A percentile compares a stretch with the other conserved stretches of the same genome.
Conservation (phyloP, 352 stramenopile genomes). For the Phytopythium oedochilum region DNA sequence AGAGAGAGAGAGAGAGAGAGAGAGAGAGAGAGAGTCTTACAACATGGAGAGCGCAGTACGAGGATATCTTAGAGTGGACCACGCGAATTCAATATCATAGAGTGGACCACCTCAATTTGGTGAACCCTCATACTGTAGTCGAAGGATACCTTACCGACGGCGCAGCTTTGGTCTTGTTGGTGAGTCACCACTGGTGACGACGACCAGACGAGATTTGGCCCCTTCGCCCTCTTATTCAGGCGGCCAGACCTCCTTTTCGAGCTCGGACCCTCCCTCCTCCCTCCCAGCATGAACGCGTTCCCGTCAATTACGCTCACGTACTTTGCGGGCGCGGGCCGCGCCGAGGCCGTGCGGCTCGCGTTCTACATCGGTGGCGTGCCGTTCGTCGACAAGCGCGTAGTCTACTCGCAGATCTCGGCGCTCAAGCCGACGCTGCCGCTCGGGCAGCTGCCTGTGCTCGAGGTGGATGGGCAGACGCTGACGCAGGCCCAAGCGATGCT, state of each 20-base stretch:
- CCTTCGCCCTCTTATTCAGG: not conserved
- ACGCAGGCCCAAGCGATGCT: conserved; percentile 62
- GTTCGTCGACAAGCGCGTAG: conserved; percentile 54
- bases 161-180: no score
- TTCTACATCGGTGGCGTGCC: conserved; percentile 45
- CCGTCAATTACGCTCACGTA: conserved; percentile 57
- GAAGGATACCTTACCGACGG: no score
- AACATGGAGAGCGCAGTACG: no score
- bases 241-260: conserved; percentile 4
- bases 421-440: conserved; percentile 42
- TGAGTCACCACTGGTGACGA: no score
- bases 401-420: conserved; percentile 20
- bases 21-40: no score
- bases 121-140: no score
- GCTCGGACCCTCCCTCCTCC: not conserved
- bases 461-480: conserved; percentile 47
- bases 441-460: conserved; percentile 40
- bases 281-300: conserved; percentile 20
- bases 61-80: not conserved
- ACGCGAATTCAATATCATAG: not conserved
- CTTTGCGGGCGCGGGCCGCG: conserved; percentile 30
- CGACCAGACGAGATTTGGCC: not conserved
- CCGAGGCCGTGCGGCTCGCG: conserved; percentile 43
- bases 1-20: no score
- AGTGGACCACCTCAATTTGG: not conserved